A percentile compares a stretch with the other conserved stretches of the same genome.
Conservation (phyloP, 1,139 yeast species). For the Debaryomyces psychrophilus region DNA sequence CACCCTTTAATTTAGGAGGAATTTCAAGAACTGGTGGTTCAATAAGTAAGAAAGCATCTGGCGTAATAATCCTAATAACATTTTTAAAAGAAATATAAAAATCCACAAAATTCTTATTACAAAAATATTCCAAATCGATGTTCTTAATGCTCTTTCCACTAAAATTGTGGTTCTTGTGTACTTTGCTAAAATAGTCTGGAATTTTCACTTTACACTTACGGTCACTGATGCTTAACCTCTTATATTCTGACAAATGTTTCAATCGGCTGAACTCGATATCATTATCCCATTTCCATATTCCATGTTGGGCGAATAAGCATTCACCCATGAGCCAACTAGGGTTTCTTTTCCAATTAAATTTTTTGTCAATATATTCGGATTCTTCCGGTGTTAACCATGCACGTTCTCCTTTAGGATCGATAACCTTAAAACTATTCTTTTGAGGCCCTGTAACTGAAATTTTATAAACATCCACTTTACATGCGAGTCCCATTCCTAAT, state of each 20-base stretch:
- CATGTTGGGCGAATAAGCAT: slow-evolving; percentile 80
- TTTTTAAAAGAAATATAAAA: slow-evolving; percentile 55
- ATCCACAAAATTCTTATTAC: slow-evolving; percentile 62
- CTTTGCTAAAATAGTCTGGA: slow-evolving; percentile 39
- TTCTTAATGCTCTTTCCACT: slow-evolving; percentile 12
- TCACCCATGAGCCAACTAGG: slow-evolving; percentile 68
- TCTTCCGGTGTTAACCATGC: slow-evolving; percentile 67
- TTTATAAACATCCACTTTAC: slow-evolving; percentile 65
- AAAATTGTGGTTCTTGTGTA: slow-evolving; percentile 25
- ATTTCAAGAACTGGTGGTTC: slow-evolving; percentile 84
- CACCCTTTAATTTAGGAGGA: slow-evolving; percentile 69
- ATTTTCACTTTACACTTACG: slow-evolving; percentile 28
- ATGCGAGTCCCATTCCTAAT: slow-evolving; percentile 73
- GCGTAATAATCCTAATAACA: slow-evolving; percentile 48
- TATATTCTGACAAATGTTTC: slow-evolving; percentile 22
- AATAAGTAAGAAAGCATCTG: slow-evolving; percentile 59
- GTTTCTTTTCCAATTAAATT: slow-evolving; percentile 71
- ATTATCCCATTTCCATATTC: slow-evolving; percentile 64
- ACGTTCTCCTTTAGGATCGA: slow-evolving; percentile 67
- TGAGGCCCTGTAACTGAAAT: slow-evolving; percentile 76
- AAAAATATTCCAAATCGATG: slow-evolving; percentile 61
- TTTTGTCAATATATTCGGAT: slow-evolving; percentile 48
- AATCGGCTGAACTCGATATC: slow-evolving; percentile 27
- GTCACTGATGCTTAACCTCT: slow-evolving; percentile 40
- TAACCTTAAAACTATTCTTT: slow-evolving; percentile 53